A percentile compares a stretch with the other conserved stretches of the same genome.
phyloP scores from a whole-genome alignment of 257 asterid genomes.

The Linderniella brevidens region DNA sequence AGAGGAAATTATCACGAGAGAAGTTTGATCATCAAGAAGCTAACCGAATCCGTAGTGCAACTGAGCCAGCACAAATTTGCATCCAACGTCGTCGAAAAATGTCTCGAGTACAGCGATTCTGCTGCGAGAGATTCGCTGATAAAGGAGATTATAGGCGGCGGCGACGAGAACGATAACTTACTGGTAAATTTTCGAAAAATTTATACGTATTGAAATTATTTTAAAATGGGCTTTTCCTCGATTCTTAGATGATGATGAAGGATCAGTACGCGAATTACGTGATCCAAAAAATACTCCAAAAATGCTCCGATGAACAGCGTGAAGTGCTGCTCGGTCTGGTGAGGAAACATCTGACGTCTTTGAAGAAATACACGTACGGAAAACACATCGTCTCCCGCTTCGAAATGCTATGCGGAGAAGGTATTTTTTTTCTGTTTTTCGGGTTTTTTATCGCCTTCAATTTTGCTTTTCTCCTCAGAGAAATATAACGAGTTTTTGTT shows the following conservation, averaged over 20 bases:
- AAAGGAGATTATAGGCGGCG: slow-evolving; percentile 26
- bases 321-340: slow-evolving; percentile 22
- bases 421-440: neutral
- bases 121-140: slow-evolving; percentile 23
- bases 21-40: slow-evolving; percentile 23
- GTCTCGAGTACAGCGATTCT: slow-evolving; percentile 30
- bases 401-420: slow-evolving; percentile 24
- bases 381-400: slow-evolving; percentile 34
- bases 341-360: slow-evolving; percentile 20
- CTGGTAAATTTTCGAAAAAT: slow-evolving; percentile 13
- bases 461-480: too few species aligned
- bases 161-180: slow-evolving; percentile 25
- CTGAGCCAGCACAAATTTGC: slow-evolving; percentile 44
- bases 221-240: slow-evolving; percentile 4
- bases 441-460: too few species aligned
- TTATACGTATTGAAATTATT: neutral
- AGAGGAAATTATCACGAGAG: slow-evolving; percentile 35
- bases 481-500: too few species aligned
- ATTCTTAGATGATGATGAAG: slow-evolving; percentile 30
- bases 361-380: slow-evolving; percentile 34
- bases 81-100: slow-evolving; percentile 34
- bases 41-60: slow-evolving; percentile 24
- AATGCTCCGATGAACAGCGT: slow-evolving; percentile 22
- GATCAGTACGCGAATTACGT: slow-evolving; percentile 44
- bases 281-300: slow-evolving; percentile 29